Evolutionary conservation across 169 alveolate genomes (phyloP).

Genomic region (Plasmodium vivax): DNA sequence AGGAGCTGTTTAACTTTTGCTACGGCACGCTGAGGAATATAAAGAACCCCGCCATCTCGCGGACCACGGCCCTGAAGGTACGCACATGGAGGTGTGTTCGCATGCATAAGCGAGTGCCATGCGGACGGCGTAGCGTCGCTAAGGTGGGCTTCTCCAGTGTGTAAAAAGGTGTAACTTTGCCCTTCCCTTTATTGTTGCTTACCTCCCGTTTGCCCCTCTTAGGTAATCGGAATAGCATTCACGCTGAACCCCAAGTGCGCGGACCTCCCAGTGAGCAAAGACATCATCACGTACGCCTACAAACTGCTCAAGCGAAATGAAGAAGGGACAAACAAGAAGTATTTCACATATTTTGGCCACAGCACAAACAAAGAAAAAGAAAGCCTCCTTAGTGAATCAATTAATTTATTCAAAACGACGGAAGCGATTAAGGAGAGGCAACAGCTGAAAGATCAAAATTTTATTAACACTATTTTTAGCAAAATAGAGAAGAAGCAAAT

Average conservation of each 20-base stretch:
- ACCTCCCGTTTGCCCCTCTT: not conserved
- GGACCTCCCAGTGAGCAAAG: not conserved
- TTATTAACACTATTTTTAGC: slow-evolving; percentile 18
- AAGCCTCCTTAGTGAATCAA: slow-evolving; percentile 2
- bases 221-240: slow-evolving; percentile 4
- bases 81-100: not conserved
- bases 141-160: not conserved
- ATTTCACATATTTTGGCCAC: slow-evolving; percentile 23
- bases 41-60: slow-evolving; percentile 10
- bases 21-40: slow-evolving; percentile 5
- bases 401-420: not conserved
- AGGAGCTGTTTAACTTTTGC: slow-evolving; percentile 43
- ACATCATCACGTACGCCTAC: slow-evolving; percentile 34
- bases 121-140: not conserved
- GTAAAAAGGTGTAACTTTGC: not conserved
- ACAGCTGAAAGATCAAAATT: slow-evolving; percentile 17
- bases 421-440: not conserved
- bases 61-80: slow-evolving; percentile 52
- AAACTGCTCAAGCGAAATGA: slow-evolving; percentile 49
- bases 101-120: not conserved
- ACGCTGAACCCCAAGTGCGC: not conserved
- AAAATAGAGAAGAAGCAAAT: slow-evolving; percentile 23
- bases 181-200: not conserved
- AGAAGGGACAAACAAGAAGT: slow-evolving; percentile 42
- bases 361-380: slow-evolving; percentile 4